A percentile compares a stretch with the other conserved stretches of the same genome.
These are phyloP conservation scores for Trichoderma sp. DNA, from an alignment of 2,329 filamentous ascomycete species.

Conservation along the genomic window DNA sequence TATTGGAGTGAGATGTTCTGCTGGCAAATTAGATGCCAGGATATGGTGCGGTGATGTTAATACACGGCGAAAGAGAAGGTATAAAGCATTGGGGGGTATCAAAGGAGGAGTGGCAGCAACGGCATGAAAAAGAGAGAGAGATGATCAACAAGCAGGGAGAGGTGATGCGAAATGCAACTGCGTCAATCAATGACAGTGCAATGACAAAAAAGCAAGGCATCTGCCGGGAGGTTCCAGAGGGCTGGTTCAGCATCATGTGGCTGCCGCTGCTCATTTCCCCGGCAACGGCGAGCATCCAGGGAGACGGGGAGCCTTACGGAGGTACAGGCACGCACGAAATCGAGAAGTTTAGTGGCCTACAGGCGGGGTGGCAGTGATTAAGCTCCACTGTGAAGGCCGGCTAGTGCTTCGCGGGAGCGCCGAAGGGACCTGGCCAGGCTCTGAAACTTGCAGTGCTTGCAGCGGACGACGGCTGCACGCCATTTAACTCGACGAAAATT, in stretches of 20 bases:
- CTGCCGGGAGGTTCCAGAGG: not conserved
- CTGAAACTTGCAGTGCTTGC: conserved; percentile 6
- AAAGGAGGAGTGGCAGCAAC: not conserved
- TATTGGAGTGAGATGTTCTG: not conserved
- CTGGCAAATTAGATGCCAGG: not conserved
- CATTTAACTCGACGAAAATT: not conserved
- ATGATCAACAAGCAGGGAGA: conserved; percentile 1
- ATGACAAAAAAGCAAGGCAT: not conserved
- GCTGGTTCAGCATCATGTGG: not conserved
- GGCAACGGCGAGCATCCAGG: conserved; percentile 13
- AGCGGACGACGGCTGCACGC: conserved; percentile 6
- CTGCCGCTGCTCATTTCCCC: conserved; percentile 9
- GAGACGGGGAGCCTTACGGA: not conserved
- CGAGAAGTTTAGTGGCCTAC: not conserved
- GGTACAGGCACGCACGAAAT: not conserved
- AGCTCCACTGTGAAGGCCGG: not conserved
- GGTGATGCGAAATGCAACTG: not conserved
- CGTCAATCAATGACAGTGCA: not conserved
- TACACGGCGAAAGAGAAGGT: not conserved
- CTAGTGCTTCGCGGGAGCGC: conserved; percentile 3
- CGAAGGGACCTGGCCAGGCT: not conserved
- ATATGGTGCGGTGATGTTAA: not conserved
- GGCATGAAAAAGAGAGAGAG: conserved; percentile 1
- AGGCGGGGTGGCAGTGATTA: not conserved
- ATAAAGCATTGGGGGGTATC: conserved; percentile 4